Evolutionary conservation across 768 basidiomycete species (phyloP), one percentile per base, ranked within the genome.

Genomic region (Mycena amicta): DNA sequence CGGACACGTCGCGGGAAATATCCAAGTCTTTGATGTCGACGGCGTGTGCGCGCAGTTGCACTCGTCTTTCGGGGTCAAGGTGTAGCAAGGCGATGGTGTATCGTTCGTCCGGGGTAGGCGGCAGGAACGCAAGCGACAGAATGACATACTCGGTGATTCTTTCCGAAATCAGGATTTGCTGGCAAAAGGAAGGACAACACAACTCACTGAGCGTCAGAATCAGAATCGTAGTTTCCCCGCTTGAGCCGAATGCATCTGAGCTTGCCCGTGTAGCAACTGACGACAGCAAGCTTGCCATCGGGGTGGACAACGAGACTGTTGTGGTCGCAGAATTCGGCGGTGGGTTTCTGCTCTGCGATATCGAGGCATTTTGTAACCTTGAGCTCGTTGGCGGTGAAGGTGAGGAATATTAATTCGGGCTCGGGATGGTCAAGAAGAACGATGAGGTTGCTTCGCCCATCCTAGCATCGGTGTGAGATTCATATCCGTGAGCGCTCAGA

Each of bases 401-500:
- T 68, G 39, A 93, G 74, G 61, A 92, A 77, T 31, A 92, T 70
- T 13, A 93, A 77, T 59, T 86, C 84, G 8, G 91, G 88, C 30
- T 89, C 83, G 1, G 91, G 90, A 64, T 92, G 90, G 58, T 89
- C 89, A 0, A 88, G 81, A 67, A 93, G 78, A 29, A 91, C 78
- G 22, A 91, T 69, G 15, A 93, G 65, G 66, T 85, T 85, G 27
- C 78, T 78, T 62, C 72, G 60, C 41, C 74, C 75, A 55, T 74
- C 75, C 74, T 65, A 66, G 61, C 59, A 64, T 59, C 13, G 43
- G 22, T 45, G 13, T 15, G 33, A 37, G n/a, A n/a, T n/a, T n/a
- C 18, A 18, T 37, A 37, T 18, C 33, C 18, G 8, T 8, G 33
- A 37, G 33, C 18, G 33, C 33, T 37, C 33, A 18, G 33, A 45